Base-by-base conservation (phyloP, 2,329 filamentous ascomycete genomes). In the Penicillium sp. region DNA sequence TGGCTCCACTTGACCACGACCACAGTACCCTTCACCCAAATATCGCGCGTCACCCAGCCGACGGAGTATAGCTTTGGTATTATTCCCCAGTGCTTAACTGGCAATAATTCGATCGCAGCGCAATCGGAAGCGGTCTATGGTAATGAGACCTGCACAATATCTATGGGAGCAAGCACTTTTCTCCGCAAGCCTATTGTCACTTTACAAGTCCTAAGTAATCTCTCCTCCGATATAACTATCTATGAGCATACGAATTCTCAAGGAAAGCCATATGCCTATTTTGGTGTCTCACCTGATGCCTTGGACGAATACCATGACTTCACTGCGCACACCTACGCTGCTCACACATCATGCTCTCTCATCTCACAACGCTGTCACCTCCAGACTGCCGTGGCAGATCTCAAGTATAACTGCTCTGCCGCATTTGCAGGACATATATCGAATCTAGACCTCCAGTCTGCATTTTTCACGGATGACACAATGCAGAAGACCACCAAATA, bases 1-100 rank as follows among this genome's bases (percentile, higher is more conserved):
- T 67, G 65, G 65, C 59, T 67, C 31, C 62, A 67, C 45, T 34
- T 67, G 19, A 58, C 57, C n/a, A 64, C 59, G 10, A 61, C 58
- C 5, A 64, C 64, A 13, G 59, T 66, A 5, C 47, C 48, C n/a
- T 57, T 63, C 14, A 50, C 54, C 9, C 52, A 60, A 16, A 47
- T 59, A 19, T 47, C 29, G 3, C 18, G 18, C 9, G 19, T 47
- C 9, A 11, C 33, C 19, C 28, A 28, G 21, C 14, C 37, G 7
- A 23, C 40, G 19, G 14, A 51, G 28, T 51, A 42, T 24, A 24
- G 37, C 3, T 42, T 42, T 16, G 37, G 37, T 24, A 13, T 40
- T 13, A 24, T 23, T 3, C 37, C 19, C 13, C 10, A 23, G 14
- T 40, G 37, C n/a, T 13, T 40, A 6, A 23, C 4, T 2, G 16